Evolutionary conservation across 768 basidiomycete species (phyloP), one percentile per base, ranked within the genome.

Genomic region (Dendrothele bispora): DNA sequence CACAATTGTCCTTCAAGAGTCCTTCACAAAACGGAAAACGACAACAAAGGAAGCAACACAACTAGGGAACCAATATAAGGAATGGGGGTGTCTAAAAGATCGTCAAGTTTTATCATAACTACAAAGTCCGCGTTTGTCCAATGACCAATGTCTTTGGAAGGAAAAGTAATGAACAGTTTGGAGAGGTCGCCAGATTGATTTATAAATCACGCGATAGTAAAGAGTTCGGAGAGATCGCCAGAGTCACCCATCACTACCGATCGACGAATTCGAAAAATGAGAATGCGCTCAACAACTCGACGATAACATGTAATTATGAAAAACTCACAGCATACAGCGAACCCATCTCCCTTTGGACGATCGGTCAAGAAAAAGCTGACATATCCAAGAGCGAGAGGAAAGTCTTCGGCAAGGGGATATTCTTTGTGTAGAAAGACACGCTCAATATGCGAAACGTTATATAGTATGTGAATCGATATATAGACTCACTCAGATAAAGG

Each of bases 191-290:
- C 18, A 20, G 10, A 18, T 22, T 20, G 10, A 11, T 39, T n/a
- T 11, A 11, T 22, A 39, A 39, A 8, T 14, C 14, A 18, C 35
- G 30, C 8, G 15, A 49, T 42, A 14, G 48, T 50, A 54, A 67
- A 58, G 36, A 46, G 11, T 17, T 51, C 50, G 5, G 59, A 63
- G 14, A 42, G 52, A 61, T 75, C 67, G 42, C 71, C 76, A 5
- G 75, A 77, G 57, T 78, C 73, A 34, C 76, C 77, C 36, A 78
- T 61, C 25, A 78, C 76, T 78, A 24, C 5, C 21, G 10, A 30
- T 3, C 32, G n/a, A 36, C 15, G 39, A 12, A 32, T 27, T 11
- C 54, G 5, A 7, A 29, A 39, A 18, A 18, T 47, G 20, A 52
- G 30, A 18, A 18, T 47, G 20, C 51, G 30, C 17, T 32, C 24